These are phyloP conservation scores for Plasmodium adleri DNA, from an alignment of 169 alveolate genomes.

Conservation along the genomic window DNA sequence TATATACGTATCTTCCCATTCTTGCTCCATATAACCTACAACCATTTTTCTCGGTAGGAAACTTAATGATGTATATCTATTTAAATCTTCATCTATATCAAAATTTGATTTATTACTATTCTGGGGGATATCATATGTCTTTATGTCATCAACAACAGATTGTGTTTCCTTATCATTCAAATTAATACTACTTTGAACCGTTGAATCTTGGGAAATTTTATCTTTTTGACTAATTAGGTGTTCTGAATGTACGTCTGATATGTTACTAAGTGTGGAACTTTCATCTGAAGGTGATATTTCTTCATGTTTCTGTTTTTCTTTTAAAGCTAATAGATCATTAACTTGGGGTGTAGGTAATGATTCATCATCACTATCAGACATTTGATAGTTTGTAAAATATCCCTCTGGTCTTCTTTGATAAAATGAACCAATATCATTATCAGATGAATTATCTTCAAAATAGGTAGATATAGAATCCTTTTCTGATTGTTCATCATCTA, in stretches of 20 bases:
- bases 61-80: neutral
- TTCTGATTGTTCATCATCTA: neutral
- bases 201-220: too few species aligned
- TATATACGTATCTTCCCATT: constrained; percentile 9
- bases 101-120: constrained; percentile 11
- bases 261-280: neutral
- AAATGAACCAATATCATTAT: neutral
- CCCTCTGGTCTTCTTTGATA: neutral
- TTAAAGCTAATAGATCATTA: neutral
- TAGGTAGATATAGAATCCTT: neutral
- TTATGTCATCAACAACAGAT: too few species aligned
- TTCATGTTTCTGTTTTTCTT: neutral
- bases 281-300: neutral
- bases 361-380: neutral
- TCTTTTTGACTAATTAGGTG: too few species aligned
- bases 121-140: neutral
- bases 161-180: too few species aligned
- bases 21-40: constrained; percentile 16
- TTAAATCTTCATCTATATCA: constrained; percentile 15
- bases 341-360: neutral
- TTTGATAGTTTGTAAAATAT: neutral
- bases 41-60: constrained; percentile 1
- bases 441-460: neutral
- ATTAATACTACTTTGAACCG: too few species aligned
- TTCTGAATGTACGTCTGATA: too few species aligned